Evolutionary conservation across 176 grass and related monocot genomes (phyloP).

Genomic region (Phyllostachys edulis): DNA sequence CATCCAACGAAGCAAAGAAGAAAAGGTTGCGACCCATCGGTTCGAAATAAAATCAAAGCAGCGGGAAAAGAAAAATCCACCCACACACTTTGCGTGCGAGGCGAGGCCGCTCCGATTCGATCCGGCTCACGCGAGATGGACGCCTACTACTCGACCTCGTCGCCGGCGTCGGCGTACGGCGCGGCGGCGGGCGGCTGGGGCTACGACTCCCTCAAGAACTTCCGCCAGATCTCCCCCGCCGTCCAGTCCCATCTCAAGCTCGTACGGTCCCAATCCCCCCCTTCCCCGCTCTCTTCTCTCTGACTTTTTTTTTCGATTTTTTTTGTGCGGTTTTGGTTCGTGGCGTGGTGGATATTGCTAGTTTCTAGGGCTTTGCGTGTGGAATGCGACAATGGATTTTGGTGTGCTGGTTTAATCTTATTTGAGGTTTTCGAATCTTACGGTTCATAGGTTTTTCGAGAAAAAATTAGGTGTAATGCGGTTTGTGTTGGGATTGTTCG

Average conservation of each 20-base stretch:
- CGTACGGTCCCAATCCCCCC: slow-evolving; percentile 27
- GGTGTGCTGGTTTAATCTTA: too few relatives aligned
- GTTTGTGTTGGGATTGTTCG: neutral
- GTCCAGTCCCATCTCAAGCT: slow-evolving; percentile 87
- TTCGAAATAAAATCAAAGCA: neutral
- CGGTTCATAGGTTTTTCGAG: too few relatives aligned
- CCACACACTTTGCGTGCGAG: slow-evolving; percentile 11
- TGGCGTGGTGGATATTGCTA: neutral
- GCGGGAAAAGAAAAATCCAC: neutral
- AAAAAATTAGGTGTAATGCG: neutral
- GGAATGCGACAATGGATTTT: neutral
- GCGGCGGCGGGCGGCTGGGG: slow-evolving; percentile 20
- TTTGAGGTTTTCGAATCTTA: neutral
- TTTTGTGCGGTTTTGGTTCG: neutral
- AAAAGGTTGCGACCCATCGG: neutral
- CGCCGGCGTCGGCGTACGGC: slow-evolving; percentile 28
- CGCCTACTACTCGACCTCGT: slow-evolving; percentile 43
- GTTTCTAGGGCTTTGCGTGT: neutral
- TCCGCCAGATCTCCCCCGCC: slow-evolving; percentile 66
- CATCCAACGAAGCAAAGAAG: neutral
- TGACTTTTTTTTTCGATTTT: neutral
- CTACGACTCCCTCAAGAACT: slow-evolving; percentile 70
- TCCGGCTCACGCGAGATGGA: slow-evolving; percentile 39
- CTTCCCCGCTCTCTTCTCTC: neutral
- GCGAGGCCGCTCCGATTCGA: slow-evolving; percentile 12